These are phyloP conservation scores for Apiotrichum sp. DNA, from an alignment of 1,284 basidiomycete genomes.

Conservation along the genomic window DNA sequence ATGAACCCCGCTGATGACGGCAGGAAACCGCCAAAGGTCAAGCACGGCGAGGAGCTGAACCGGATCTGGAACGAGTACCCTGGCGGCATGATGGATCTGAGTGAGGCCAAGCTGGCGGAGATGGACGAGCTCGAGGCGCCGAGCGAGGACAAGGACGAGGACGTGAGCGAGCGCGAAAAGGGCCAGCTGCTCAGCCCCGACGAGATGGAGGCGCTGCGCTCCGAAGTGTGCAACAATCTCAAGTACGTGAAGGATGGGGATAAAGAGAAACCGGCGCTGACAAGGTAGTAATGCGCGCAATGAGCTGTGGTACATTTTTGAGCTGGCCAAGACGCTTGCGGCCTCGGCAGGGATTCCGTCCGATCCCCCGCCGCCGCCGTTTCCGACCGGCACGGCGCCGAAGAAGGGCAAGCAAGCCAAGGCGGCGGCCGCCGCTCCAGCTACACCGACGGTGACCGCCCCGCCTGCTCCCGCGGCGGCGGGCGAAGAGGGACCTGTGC, in stretches of 20 bases:
- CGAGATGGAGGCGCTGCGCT: constrained; percentile 37
- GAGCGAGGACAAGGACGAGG: constrained; percentile 1
- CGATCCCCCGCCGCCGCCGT: constrained; percentile 30
- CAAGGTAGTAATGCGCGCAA: constrained; percentile 33
- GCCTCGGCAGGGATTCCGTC: constrained; percentile 19
- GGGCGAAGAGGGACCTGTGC: constrained; percentile 26
- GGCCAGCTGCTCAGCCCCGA: constrained; percentile 27
- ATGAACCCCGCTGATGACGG: not conserved
- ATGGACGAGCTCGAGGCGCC: constrained; percentile 15
- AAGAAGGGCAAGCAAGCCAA: constrained; percentile 9
- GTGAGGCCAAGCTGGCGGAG: constrained; percentile 21
- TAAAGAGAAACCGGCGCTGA: not conserved
- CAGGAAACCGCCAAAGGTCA: constrained; percentile 19
- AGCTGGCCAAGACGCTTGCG: constrained; percentile 37
- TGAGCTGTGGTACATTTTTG: constrained; percentile 41
- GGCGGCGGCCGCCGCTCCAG: not conserved
- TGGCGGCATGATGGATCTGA: constrained; percentile 33
- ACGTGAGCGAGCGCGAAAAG: constrained; percentile 11
- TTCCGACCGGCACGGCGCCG: not conserved
- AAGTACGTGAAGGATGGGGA: constrained; percentile 24
- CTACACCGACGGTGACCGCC: not conserved
- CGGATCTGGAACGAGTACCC: constrained; percentile 43
- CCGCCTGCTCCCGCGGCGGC: not conserved
- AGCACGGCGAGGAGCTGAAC: constrained; percentile 30
- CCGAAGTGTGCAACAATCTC: constrained; percentile 28